These are phyloP conservation scores for Phytophthora pini DNA, from an alignment of 352 stramenopile genomes.

Conservation along the genomic window DNA sequence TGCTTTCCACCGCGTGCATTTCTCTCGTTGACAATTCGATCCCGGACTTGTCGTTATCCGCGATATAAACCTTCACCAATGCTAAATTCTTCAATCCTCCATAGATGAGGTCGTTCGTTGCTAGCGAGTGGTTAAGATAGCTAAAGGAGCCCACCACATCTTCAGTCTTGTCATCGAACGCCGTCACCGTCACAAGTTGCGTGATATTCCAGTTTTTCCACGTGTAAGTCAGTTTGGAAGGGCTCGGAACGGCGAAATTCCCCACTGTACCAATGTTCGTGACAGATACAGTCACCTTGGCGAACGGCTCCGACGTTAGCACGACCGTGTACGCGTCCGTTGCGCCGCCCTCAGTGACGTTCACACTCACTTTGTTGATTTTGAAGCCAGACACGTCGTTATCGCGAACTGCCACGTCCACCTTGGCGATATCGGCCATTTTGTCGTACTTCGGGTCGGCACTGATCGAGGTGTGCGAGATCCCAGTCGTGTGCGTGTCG, in stretches of 20 bases:
- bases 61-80: constrained; percentile 58
- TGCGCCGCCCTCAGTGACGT: constrained; percentile 52
- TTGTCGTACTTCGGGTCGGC: constrained; percentile 73
- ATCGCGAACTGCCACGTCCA: constrained; percentile 65
- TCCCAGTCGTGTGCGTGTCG: constrained; percentile 65
- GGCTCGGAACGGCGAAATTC: constrained; percentile 43
- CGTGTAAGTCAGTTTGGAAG: constrained; percentile 58
- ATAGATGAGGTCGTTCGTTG: constrained; percentile 78
- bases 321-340: constrained; percentile 64
- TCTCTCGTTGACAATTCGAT: constrained; percentile 53
- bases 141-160: constrained; percentile 56
- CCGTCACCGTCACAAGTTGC: constrained; percentile 57
- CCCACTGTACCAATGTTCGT: constrained; percentile 59
- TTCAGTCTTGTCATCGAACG: constrained; percentile 69
- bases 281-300: constrained; percentile 61
- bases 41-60: constrained; percentile 70
- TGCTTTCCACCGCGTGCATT: constrained; percentile 53
- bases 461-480: constrained; percentile 76
- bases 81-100: constrained; percentile 44
- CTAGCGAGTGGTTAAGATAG: constrained; percentile 56
- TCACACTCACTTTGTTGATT: constrained; percentile 47
- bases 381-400: constrained; percentile 67
- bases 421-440: constrained; percentile 57
- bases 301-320: constrained; percentile 66
- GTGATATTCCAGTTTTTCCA: constrained; percentile 75